Evolutionary conservation across 2,329 filamentous ascomycete genomes (phyloP).

Genomic region (Cladosporium oxysporum): DNA sequence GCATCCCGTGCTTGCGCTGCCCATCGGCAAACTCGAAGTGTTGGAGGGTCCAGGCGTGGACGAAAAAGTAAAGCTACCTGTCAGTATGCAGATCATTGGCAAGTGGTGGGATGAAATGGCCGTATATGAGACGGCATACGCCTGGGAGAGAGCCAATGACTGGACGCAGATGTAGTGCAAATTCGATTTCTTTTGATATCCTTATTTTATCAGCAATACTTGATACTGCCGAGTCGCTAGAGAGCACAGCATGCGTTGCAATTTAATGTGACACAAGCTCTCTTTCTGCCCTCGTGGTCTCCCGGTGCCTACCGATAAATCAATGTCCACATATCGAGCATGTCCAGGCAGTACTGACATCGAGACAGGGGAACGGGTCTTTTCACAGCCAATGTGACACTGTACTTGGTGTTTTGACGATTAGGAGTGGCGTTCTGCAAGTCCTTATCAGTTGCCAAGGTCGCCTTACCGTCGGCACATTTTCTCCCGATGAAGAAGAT

Average conservation of each 20-base stretch:
- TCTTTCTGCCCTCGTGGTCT: no score
- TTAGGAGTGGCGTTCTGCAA: background rate
- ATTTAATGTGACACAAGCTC: background rate
- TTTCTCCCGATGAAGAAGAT: background rate
- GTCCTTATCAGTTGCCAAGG: background rate
- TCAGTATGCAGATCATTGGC: constrained; percentile 39
- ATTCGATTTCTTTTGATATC: constrained; percentile 39
- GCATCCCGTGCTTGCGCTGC: constrained; percentile 51
- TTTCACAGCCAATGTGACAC: background rate
- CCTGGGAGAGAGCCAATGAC: constrained; percentile 50
- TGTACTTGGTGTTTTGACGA: background rate
- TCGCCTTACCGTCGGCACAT: background rate
- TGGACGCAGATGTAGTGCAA: constrained; percentile 42
- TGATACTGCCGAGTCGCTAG: background rate
- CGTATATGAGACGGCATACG: constrained; percentile 48
- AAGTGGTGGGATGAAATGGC: constrained; percentile 54
- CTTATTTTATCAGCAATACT: background rate
- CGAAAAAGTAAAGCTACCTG: constrained; percentile 34
- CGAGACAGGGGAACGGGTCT: background rate
- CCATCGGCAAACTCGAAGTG: constrained; percentile 47
- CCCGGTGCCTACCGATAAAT: background rate
- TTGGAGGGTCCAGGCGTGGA: constrained; percentile 47
- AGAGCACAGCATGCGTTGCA: background rate
- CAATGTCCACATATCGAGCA: background rate
- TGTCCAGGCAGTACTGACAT: background rate